phyloP scores from a whole-genome alignment of 257 asterid species.

The Capsicum chinense region DNA sequence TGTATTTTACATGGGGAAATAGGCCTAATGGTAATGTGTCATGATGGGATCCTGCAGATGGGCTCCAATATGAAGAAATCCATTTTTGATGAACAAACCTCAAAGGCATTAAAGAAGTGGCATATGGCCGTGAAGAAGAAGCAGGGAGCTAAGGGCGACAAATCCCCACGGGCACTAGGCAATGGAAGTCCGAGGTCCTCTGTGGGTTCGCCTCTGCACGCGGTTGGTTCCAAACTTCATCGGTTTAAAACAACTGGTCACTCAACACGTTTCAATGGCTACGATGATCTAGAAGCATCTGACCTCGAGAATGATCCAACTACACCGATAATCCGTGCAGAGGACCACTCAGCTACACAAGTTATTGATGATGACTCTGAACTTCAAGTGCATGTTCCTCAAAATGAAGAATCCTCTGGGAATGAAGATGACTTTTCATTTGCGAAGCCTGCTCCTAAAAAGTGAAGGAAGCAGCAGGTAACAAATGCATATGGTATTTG shows the following conservation, averaged over 20 bases:
- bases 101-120: constrained; percentile 92
- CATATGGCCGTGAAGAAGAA: constrained; percentile 87
- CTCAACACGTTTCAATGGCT: constrained; percentile 46
- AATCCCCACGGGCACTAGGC: constrained; percentile 53
- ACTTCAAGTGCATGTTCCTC: constrained; percentile 31
- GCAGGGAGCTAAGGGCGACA: constrained; percentile 51
- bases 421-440: constrained; percentile 74
- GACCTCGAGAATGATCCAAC: constrained; percentile 69
- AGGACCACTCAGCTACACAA: constrained; percentile 47
- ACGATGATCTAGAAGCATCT: constrained; percentile 53
- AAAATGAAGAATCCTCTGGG: constrained; percentile 38
- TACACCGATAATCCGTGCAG: constrained; percentile 46
- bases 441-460: constrained; percentile 50
- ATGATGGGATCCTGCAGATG: constrained; percentile 48
- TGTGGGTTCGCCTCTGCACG: constrained; percentile 66
- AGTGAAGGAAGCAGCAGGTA: constrained; percentile 11
- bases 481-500: constrained; percentile 2
- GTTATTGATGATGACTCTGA: constrained; percentile 43
- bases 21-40: not conserved
- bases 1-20: not conserved
- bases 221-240: constrained; percentile 54
- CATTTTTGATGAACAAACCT: constrained; percentile 90
- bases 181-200: constrained; percentile 75
- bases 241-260: constrained; percentile 76
- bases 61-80: constrained; percentile 85